Evolutionary conservation across 441 rosid genomes (phyloP).

Genomic region (Pelargonium myrrhifolium): DNA sequence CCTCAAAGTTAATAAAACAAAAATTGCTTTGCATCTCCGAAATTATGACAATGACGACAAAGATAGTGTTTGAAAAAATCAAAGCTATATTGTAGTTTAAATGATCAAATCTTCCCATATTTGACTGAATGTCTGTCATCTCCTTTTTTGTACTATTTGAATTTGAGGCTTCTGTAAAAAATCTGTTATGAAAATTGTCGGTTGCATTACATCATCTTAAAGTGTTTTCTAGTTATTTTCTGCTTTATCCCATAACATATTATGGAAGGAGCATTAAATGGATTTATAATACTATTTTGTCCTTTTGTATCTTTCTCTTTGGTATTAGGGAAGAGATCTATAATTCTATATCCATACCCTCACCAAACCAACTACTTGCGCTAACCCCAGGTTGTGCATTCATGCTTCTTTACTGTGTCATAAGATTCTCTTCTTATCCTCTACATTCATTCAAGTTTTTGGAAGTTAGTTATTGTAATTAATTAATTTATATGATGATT

Average conservation of each 20-base stretch:
- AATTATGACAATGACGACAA: not conserved
- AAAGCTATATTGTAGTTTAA: not conserved
- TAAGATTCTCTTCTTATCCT: too few species aligned
- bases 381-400: not conserved
- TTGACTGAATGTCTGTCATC: not conserved
- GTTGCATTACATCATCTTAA: not conserved
- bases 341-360: not conserved
- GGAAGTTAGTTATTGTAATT: not conserved
- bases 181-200: not conserved
- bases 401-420: not conserved
- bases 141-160: not conserved
- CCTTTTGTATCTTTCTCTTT: not conserved
- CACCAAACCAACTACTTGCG: not conserved
- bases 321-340: not conserved
- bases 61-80: not conserved
- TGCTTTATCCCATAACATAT: too few species aligned
- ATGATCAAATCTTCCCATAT: not conserved
- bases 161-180: not conserved
- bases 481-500: not conserved
- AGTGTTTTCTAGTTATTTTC: not conserved
- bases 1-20: not conserved
- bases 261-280: too few species aligned
- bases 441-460: not conserved
- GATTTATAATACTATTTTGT: too few species aligned
- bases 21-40: not conserved